Percentiles rank a stretch among this genome's conserved stretches.
Evolutionary conservation across 192 early-diverging fungal species (phyloP).

Genomic region (Powellomyces hirtus): DNA sequence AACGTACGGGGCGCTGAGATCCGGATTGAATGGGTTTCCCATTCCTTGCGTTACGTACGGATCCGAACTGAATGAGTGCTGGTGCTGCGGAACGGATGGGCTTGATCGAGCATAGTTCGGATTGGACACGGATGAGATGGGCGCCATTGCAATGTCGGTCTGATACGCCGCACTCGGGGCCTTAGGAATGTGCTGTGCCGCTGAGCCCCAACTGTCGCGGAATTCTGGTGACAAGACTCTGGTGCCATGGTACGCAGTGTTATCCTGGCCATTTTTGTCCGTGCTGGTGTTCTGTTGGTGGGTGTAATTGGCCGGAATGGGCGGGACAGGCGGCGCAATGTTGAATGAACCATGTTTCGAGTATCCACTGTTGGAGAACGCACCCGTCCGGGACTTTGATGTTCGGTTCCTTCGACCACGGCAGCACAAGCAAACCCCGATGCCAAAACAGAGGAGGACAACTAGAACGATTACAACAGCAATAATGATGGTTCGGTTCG

Average conservation of each 20-base stretch:
- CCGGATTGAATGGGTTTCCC: background rate
- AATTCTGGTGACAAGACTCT: background rate
- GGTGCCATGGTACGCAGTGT: background rate
- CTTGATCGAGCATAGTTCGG: too few species aligned
- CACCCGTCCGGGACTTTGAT: too few species aligned
- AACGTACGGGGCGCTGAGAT: background rate
- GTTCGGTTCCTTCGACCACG: background rate
- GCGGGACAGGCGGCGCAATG: background rate
- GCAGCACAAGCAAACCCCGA: background rate
- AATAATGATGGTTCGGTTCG: background rate
- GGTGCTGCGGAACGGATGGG: background rate
- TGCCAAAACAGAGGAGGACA: background rate
- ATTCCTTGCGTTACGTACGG: background rate
- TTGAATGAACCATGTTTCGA: background rate
- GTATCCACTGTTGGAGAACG: too few species aligned
- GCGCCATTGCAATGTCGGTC: background rate
- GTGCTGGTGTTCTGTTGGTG: background rate
- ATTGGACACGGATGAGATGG: background rate
- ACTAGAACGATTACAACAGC: background rate
- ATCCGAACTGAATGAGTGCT: background rate
- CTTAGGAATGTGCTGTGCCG: too few species aligned
- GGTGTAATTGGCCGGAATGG: background rate
- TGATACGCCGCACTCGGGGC: background rate
- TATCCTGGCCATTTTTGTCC: background rate
- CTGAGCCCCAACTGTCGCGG: background rate